Evolutionary conservation across 768 basidiomycete genomes (phyloP).

Genomic region (Russula sp.): DNA sequence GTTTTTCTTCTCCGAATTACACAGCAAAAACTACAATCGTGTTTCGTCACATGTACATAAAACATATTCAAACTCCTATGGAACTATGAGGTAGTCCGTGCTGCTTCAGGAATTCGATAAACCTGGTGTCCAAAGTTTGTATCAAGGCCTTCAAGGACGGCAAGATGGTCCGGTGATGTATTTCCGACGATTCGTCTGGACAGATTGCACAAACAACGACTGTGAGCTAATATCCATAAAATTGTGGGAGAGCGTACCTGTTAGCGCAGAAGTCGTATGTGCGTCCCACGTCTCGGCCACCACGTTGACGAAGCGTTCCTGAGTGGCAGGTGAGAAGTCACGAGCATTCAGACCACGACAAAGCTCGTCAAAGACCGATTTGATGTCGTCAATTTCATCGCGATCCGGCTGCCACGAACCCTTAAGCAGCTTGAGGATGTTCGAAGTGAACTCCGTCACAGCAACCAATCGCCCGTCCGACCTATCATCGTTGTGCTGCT

Average conservation of each 20-base stretch:
- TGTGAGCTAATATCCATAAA: not conserved
- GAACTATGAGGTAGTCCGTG: not conserved
- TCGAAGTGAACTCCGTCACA: conserved; percentile 4
- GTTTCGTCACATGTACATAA: too few species aligned
- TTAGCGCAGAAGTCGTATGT: not conserved
- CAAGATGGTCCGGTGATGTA: conserved; percentile 9
- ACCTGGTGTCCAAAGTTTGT: not conserved
- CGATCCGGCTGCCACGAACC: not conserved
- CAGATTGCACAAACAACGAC: not conserved
- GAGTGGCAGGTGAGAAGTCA: conserved; percentile 3
- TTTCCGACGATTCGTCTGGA: not conserved
- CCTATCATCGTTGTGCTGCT: not conserved
- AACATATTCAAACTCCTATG: not conserved
- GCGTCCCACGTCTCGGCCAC: not conserved
- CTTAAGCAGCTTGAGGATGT: conserved; percentile 1
- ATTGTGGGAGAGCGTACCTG: not conserved
- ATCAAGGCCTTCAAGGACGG: not conserved
- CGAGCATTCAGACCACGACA: conserved; percentile 5
- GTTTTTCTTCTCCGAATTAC: too few species aligned
- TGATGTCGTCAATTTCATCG: conserved; percentile 10
- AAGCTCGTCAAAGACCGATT: conserved; percentile 4
- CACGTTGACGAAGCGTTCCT: not conserved
- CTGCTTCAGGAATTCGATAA: not conserved
- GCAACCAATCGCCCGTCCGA: conserved; percentile 8
- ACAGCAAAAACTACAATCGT: too few species aligned